Evolutionary conservation across 139 green algal genomes (phyloP), one percentile per base, ranked within the genome.

Genomic region (Volvox reticuliferus): DNA sequence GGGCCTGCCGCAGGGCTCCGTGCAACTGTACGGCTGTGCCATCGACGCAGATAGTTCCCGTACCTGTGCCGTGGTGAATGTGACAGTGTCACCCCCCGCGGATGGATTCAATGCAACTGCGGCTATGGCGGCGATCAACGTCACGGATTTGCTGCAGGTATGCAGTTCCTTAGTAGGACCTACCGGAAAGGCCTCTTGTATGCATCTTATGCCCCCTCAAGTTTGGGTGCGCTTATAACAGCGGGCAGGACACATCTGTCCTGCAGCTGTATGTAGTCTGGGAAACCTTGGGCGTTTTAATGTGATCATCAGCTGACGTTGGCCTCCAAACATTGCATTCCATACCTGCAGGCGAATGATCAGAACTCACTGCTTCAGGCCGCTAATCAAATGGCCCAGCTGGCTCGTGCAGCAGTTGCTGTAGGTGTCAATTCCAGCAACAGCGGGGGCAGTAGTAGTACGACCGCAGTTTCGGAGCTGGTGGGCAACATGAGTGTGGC

Each of bases 11-110:
- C 35, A 73, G 67, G 86, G 86, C 55, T 14, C 2, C 73, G 71
- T 83, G 65, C 21, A 71, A 19, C 17, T 83, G 36, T 83, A 90
- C 86, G 86, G 55, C 16, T 90, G 86, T 76, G 86, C 73, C n/a
- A 76, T 84, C 18, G 86, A 90, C 50, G 24, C 16, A 3, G 20
- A 24, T 9, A 75, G 86, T 14, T 68, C 32, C 1, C 71, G 86
- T 22, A 18, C 86, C 2, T 90, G 86, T 75, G 73, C 19, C 1
- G 28, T 2, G 9, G 18, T 55, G 6, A 75, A 36, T 21, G 86
- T 83, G 30, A 77, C 50, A 12, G 73, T 90, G 50, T 0, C 20
- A 19, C 14, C 55, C 3, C 30, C 73, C 0, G n/a, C 37, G 1
- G 85, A 36, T 0, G 69, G 44, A 33, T 89, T 89, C 69, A 37